A percentile compares a stretch with the other conserved stretches of the same genome.
Conservation (phyloP, 2,329 filamentous ascomycete genomes). For the Verticillium klebahnii region DNA sequence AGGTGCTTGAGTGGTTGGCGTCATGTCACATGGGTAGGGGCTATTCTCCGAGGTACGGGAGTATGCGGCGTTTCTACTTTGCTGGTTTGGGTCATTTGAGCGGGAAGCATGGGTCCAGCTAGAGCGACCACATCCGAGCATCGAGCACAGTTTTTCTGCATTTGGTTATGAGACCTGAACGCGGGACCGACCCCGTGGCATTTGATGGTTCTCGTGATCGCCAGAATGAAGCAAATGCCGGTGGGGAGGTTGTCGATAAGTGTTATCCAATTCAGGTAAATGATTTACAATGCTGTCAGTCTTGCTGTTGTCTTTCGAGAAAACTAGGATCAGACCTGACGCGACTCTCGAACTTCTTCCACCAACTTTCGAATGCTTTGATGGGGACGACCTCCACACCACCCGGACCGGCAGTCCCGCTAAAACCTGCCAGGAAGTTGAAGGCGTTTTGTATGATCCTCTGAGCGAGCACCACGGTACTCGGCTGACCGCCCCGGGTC, state of each 20-base stretch:
- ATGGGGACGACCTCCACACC: constrained; percentile 87
- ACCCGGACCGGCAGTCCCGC: constrained; percentile 52
- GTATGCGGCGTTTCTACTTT: background rate
- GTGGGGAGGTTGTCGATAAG: background rate
- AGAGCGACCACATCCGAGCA: too few relatives aligned
- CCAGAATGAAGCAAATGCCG: too few relatives aligned
- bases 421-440: constrained; percentile 90
- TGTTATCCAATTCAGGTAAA: too few relatives aligned
- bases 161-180: background rate
- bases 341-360: constrained; percentile 88
- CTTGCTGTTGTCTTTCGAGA: constrained; percentile 57
- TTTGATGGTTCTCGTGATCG: background rate
- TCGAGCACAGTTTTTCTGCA: too few relatives aligned
- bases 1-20: constrained; percentile 26
- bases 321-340: constrained; percentile 85
- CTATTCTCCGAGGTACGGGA: background rate
- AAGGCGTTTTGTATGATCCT: constrained; percentile 96
- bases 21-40: background rate
- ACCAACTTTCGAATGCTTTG: constrained; percentile 95
- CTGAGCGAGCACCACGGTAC: constrained; percentile 80
- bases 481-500: constrained; percentile 32
- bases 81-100: background rate
- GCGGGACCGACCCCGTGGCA: background rate
- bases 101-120: too few relatives aligned
- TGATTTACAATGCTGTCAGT: constrained; percentile 8